These are phyloP conservation scores for Pseudocercospora vitis DNA, from an alignment of 2,329 filamentous ascomycete genomes.

Conservation along the genomic window DNA sequence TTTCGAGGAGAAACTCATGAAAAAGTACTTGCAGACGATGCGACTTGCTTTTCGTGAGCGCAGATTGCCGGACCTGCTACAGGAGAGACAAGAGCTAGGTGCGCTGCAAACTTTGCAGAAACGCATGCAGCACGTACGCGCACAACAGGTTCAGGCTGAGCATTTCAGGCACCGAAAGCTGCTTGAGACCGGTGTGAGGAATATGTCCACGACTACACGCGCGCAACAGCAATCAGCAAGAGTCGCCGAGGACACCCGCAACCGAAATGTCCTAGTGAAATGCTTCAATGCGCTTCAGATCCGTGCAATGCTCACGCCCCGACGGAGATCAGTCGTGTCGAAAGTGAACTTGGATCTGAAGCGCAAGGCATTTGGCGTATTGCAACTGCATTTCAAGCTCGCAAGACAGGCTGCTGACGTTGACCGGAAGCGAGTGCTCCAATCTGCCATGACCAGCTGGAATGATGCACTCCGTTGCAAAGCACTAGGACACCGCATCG, in stretches of 20 bases:
- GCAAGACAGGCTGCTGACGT: constrained; percentile 49
- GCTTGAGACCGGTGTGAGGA: background rate
- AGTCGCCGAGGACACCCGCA: constrained; percentile 10
- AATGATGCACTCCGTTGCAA: constrained; percentile 60
- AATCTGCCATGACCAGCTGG: constrained; percentile 61
- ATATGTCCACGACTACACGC: background rate
- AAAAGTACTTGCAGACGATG: constrained; percentile 30
- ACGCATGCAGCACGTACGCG: constrained; percentile 7
- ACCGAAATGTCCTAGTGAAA: constrained; percentile 6
- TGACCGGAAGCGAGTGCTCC: constrained; percentile 54
- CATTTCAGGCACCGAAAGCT: constrained; percentile 9
- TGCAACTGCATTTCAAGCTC: constrained; percentile 46
- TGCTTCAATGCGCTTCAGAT: constrained; percentile 39
- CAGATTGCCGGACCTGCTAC: constrained; percentile 32
- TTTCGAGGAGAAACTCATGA: constrained; percentile 32
- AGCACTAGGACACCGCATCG: constrained; percentile 53
- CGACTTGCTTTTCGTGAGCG: constrained; percentile 27
- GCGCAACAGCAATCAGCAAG: constrained; percentile 5
- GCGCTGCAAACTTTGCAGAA: constrained; percentile 16
- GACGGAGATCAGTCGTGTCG: constrained; percentile 44
- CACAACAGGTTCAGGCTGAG: constrained; percentile 18
- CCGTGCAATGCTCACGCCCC: constrained; percentile 46
- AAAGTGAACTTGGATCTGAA: constrained; percentile 50
- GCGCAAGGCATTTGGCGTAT: constrained; percentile 49
- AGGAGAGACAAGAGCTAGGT: constrained; percentile 4